Base-by-base conservation (phyloP, 768 basidiomycete genomes). In the Glaciozyma martinii region DNA sequence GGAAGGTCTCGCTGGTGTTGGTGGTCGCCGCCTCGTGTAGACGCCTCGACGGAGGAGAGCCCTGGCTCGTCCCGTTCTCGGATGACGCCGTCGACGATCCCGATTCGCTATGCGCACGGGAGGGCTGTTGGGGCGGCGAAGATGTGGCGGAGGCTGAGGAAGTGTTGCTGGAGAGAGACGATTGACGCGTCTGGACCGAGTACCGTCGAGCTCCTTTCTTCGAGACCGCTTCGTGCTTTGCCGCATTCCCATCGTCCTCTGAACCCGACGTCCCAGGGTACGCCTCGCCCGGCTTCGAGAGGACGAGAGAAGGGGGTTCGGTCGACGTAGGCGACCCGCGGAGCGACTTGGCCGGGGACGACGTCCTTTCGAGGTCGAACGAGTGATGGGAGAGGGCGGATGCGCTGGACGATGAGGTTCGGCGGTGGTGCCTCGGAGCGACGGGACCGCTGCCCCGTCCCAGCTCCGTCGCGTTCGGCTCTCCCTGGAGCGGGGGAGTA, bases 261-360 rank as follows among this genome's bases (percentile, higher is more conserved):
- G 46, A 47, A 1, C 21, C 32, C 21, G 53, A 54, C 30, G 55
- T 25, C 23, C 33, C 33, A 12, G 55, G 55, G 37, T 33, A 56
- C 23, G 55, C 55, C 55, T 56, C 55, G 55, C 55, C 55, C 6
- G 55, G 55, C 37, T 56, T 56, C 33, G 33, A 40, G 18, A 56
- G 55, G 55, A 56, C 37, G 30, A 56, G 33, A 19, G 55, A 32
- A 21, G 55, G 55, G 10, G 55, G 55, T 32, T 56, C 55, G 30
- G 55, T 7, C 23, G 37, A 40, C 23, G 37, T 40, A 12, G 55
- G 55, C 21, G 55, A 40, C 7, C 23, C 23, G 1, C 55, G 55
- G 12, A 33, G 33, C 6, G 55, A 21, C 23, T n/a, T 40, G 55
- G 37, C 37, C 12, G 37, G 33, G n/a, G 15, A 40, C 37, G 55